These are phyloP conservation scores for Ascochyta lentis DNA, from an alignment of 2,329 filamentous ascomycete genomes.

Conservation along the genomic window DNA sequence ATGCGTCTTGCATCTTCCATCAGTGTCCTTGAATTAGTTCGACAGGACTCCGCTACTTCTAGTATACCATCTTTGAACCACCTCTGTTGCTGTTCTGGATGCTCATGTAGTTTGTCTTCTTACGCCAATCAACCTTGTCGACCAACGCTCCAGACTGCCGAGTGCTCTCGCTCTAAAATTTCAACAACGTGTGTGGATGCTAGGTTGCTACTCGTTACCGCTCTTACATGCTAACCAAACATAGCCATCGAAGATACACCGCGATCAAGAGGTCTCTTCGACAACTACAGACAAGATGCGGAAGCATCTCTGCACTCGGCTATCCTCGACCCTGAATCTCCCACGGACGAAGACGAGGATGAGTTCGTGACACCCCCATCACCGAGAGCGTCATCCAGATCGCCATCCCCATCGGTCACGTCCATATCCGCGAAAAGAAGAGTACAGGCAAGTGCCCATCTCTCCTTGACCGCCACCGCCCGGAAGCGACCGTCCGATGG, in stretches of 20 bases:
- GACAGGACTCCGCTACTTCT: neutral
- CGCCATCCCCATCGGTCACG: slow-evolving; percentile 16
- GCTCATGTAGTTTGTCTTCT: neutral
- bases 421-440: slow-evolving; percentile 28
- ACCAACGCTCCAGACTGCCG: too few relatives aligned
- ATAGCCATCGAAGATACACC: neutral
- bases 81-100: too few relatives aligned
- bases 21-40: neutral
- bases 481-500: slow-evolving; percentile 35
- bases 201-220: neutral
- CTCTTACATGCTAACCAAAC: neutral
- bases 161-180: too few relatives aligned
- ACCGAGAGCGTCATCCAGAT: slow-evolving; percentile 20
- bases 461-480: slow-evolving; percentile 19
- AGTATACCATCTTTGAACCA: neutral
- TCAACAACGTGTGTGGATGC: too few relatives aligned
- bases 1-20: neutral
- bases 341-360: slow-evolving; percentile 42
- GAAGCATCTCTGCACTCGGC: neutral
- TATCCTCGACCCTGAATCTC: slow-evolving; percentile 30
- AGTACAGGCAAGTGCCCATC: slow-evolving; percentile 35
- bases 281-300: neutral
- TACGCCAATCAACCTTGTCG: too few relatives aligned
- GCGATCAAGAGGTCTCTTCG: slow-evolving; percentile 1
- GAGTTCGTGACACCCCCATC: slow-evolving; percentile 31